Conservation (phyloP, 495 filamentous ascomycete species). For the Penicillium parvum region DNA sequence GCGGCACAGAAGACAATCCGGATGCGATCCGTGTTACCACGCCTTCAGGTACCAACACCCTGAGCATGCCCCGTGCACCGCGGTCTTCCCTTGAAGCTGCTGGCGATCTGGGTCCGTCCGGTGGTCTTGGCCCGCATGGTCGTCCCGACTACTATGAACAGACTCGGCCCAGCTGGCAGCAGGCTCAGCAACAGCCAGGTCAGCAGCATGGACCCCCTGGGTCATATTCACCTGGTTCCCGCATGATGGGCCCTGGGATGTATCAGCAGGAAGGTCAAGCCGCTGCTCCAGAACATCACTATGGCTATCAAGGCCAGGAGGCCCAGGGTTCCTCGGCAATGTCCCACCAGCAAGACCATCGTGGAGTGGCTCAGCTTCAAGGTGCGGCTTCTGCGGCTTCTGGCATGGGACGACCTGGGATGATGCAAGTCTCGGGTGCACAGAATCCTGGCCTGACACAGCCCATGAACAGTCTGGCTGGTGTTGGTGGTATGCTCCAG, state of each 20-base stretch:
- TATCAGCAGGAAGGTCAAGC: conserved; percentile 37
- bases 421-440: conserved; percentile 43
- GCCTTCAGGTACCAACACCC: conserved; percentile 74
- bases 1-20: conserved; percentile 83
- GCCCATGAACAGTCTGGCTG: conserved; percentile 42
- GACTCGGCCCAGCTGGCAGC: conserved; percentile 45
- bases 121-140: conserved; percentile 30
- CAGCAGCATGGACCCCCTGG: conserved; percentile 37
- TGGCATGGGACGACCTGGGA: conserved; percentile 38
- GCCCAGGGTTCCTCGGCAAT: conserved; percentile 49
- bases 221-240: conserved; percentile 43
- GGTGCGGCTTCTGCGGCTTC: conserved; percentile 65
- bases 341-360: conserved; percentile 73
- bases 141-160: conserved; percentile 47
- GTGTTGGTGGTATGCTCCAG: conserved; percentile 43
- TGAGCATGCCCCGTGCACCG: conserved; percentile 51
- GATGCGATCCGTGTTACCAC: conserved; percentile 97
- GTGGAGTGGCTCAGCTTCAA: conserved; percentile 74
- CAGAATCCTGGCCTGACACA: conserved; percentile 46
- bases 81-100: conserved; percentile 45
- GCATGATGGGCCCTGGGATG: conserved; percentile 38
- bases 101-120: conserved; percentile 30
- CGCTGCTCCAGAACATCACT: conserved; percentile 41
- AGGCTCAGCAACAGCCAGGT: conserved; percentile 45
- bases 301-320: conserved; percentile 45